phyloP scores from a whole-genome alignment of 1,284 basidiomycete species.

The Rhodotorula sp. region DNA sequence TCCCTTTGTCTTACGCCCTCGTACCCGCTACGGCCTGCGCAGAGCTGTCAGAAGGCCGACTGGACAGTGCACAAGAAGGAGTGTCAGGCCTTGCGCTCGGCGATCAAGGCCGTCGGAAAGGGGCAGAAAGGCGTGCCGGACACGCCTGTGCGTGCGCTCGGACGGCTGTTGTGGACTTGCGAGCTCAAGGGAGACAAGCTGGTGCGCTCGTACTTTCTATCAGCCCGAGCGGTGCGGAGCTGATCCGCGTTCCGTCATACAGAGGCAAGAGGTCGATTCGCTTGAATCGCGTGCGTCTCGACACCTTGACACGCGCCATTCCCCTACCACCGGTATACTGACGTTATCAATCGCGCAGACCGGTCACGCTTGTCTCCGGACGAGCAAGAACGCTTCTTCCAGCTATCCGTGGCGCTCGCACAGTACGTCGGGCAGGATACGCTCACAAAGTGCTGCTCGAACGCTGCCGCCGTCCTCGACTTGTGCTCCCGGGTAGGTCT shows the following conservation, averaged over 20 bases:
- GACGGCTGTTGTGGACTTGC: slow-evolving; percentile 68
- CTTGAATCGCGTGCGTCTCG: slow-evolving; percentile 71
- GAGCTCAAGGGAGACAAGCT: slow-evolving; percentile 59
- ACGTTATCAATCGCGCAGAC: slow-evolving; percentile 2
- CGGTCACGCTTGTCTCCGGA: slow-evolving; percentile 15
- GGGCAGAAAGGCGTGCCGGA: slow-evolving; percentile 57
- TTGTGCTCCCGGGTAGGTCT: slow-evolving; percentile 24
- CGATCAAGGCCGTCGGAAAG: slow-evolving; percentile 26
- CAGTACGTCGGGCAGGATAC: slow-evolving; percentile 50
- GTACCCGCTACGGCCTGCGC: not conserved
- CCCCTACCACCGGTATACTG: not conserved
- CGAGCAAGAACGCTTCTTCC: slow-evolving; percentile 37
- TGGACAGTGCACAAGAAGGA: slow-evolving; percentile 76
- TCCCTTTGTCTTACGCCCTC: not conserved
- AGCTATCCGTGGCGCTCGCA: slow-evolving; percentile 47
- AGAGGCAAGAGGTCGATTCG: slow-evolving; percentile 67
- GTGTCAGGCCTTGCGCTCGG: slow-evolving; percentile 62
- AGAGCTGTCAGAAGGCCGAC: slow-evolving; percentile 75
- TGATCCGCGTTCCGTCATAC: not conserved
- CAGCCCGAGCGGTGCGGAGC: not conserved
- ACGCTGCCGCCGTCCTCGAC: slow-evolving; percentile 65
- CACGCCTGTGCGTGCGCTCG: slow-evolving; percentile 65
- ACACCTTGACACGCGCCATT: no score
- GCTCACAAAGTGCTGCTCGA: slow-evolving; percentile 59
- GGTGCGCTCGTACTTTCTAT: not conserved